These are phyloP conservation scores for Fraxinus sp. DNA, from an alignment of 305 asterid genomes.

Conservation along the genomic window DNA sequence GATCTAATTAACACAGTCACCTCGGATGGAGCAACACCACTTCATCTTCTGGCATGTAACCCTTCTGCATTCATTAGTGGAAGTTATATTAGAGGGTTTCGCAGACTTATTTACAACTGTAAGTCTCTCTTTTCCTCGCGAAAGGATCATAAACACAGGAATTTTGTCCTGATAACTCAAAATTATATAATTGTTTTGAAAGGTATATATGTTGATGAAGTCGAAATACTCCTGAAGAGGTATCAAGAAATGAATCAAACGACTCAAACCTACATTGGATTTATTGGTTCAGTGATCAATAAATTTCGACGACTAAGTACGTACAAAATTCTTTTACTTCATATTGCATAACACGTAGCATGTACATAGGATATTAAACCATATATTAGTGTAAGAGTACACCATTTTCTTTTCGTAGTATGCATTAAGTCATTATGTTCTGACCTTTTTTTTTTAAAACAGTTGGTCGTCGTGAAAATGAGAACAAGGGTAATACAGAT, in stretches of 20 bases:
- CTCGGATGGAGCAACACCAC: conserved; percentile 26
- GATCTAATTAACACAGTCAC: neutral
- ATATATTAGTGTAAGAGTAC: neutral
- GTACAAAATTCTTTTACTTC: conserved; percentile 7
- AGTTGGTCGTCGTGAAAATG: neutral
- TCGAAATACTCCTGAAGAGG: no score
- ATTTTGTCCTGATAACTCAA: neutral
- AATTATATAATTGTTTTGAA: neutral
- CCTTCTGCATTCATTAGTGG: conserved; percentile 45
- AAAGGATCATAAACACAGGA: neutral
- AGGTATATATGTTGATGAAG: conserved; percentile 30
- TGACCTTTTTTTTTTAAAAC: neutral
- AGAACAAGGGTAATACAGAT: neutral
- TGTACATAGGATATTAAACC: neutral
- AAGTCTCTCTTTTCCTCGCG: neutral
- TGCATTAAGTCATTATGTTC: neutral
- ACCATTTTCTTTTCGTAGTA: neutral
- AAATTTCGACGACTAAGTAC: conserved; percentile 9
- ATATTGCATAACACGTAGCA: neutral
- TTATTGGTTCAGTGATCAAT: neutral
- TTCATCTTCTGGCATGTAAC: conserved; percentile 39
- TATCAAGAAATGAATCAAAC: no score
- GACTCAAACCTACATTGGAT: conserved; percentile 20
- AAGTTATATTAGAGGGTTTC: conserved; percentile 27
- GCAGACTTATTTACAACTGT: conserved; percentile 34